Base-by-base conservation (phyloP, 257 asterid genomes). In the Nicotiana otophora region DNA sequence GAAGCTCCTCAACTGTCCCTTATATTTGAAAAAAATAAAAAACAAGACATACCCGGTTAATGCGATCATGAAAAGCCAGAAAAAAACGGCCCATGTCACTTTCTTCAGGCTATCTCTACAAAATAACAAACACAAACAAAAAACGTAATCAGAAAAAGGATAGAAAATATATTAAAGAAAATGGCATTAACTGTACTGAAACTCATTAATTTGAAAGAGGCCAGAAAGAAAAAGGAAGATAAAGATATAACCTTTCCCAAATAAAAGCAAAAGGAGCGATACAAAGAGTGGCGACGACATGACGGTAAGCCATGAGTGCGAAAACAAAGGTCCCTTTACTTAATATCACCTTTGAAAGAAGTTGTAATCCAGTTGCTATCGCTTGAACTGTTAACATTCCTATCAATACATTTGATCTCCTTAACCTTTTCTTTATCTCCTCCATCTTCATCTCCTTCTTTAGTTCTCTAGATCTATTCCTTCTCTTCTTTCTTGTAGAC, bases 341-440 rank as follows among this genome's bases (percentile, higher is more conserved):
- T 4, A 93, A 72, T 39, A 91, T 87, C 12, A 93, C 82, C 76
- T 88, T 90, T 0, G 96, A 92, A 2, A 93, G 91, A 48, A 93
- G 89, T 66, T 90, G 97, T 81, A 92, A 54, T 3, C 93, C 96
- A 1, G 92, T 61, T n/a, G 86, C 72, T 2, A 91, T 90, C 1
- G 65, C 74, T 87, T 93, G 97, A 26, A 92, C 95, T 65, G 51
- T 0, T 2, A 92, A 68, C 96, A 92, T 91, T 3, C 91, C 95
- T 0, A 88, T 31, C 34, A 81, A 81, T 28, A 81, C 65, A 48
- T 70, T 55, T 51, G 80, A 15, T 83, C 89, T 82, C 74, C 76
- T 64, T n/a, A 60, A 60, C 84, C 85, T 87, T 91, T 4, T 8
- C 75, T 65, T 26, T 33, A 46, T 42, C 28, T 33, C 26, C 46